Percentiles rank a stretch among this genome's conserved stretches.
These are phyloP conservation scores for Pestalotiopsis fici DNA, from an alignment of 2,329 filamentous ascomycete genomes.

Conservation along the genomic window DNA sequence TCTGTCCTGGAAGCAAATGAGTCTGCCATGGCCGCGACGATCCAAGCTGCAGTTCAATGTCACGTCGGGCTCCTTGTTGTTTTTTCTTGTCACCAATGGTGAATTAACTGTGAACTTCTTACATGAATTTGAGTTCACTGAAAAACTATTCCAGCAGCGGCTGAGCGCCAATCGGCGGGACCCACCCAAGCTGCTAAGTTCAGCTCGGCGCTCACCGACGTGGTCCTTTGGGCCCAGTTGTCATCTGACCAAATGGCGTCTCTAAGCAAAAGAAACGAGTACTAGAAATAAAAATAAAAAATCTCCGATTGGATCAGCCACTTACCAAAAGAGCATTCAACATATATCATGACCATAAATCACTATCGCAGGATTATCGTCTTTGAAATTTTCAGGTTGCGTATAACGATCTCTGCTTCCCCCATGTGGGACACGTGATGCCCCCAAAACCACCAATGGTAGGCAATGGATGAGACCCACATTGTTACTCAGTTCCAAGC, in stretches of 20 bases:
- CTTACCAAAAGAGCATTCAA: too few species aligned
- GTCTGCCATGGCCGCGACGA: conserved; percentile 27
- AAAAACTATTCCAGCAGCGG: neutral
- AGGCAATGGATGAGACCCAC: too few species aligned
- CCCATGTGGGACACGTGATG: too few species aligned
- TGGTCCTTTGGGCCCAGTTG: neutral
- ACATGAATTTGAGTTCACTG: neutral
- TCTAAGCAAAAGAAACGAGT: too few species aligned
- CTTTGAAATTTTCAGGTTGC: too few species aligned
- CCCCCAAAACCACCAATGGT: too few species aligned
- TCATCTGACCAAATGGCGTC: neutral
- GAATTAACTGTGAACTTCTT: neutral
- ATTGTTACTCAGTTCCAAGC: too few species aligned
- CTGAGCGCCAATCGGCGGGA: neutral
- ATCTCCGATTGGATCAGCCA: neutral
- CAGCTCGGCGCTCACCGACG: neutral
- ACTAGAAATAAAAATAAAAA: neutral
- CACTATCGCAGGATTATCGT: too few species aligned
- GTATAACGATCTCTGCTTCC: too few species aligned
- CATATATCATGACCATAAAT: too few species aligned
- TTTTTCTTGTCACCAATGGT: neutral
- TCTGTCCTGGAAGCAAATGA: conserved; percentile 44
- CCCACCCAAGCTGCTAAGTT: neutral
- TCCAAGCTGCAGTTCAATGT: neutral
- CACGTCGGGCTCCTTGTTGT: neutral